Evolutionary conservation across 371 early-diverging fungal genomes (phyloP), one percentile per base, ranked within the genome.

Genomic region (Mucor plumbeus): DNA sequence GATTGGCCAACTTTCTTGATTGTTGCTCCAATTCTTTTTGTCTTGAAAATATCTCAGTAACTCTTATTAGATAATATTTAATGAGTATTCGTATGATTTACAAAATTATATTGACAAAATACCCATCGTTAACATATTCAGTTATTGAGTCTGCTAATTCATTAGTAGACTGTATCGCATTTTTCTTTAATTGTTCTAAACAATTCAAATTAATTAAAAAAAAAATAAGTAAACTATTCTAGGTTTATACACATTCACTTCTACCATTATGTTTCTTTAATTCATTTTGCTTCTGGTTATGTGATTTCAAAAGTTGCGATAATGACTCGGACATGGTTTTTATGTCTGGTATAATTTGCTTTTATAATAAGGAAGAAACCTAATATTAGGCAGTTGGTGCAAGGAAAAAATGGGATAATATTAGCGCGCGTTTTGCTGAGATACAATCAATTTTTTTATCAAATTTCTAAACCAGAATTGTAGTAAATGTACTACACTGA

Each of bases 1-100:
- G 83, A 21, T 77, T 55, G 39, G 85, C 79, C 10, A 91, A 71
- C 35, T 71, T 77, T 48, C 84, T 78, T 7, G 88, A 77, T 48
- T 88, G 86, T 26, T 82, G 76, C 65, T 91, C 90, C 36, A 91
- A 72, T 39, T 86, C 87, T 61, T 87, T 87, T 70, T 91, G 88
- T 41, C 80, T 81, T 39, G 74, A 68, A 61, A 89, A 88, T 39
- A 88, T 86, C 36, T 80, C 77, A 11, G 81, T 75, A 14, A 87
- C 84, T 36, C 88, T 74, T 53, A 26, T 26, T 26, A 26, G 26
- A 26, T 26, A 3, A 26, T 26, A 26, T 26, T 26, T 26, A 26
- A 26, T 26, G 26, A 26, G 26, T 26, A 26, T 26, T 26, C 26
- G 3, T 26, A 26, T 26, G 26, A 26, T 26, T 26, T 1, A 26